Evolutionary conservation across 352 stramenopile species (phyloP).

Genomic region (Stramenopiles sp.): DNA sequence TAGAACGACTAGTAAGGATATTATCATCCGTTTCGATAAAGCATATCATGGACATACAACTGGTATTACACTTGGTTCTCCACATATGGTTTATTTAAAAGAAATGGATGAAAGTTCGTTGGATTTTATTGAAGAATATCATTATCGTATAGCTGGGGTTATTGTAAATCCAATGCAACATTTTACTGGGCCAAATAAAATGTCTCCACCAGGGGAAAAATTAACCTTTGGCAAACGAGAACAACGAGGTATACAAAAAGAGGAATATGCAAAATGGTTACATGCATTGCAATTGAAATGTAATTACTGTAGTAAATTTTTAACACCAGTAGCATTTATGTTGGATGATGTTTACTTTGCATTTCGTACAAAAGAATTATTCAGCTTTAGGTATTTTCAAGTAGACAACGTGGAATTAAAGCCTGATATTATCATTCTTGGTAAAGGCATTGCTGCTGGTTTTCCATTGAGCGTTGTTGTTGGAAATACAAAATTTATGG

Average conservation of each 20-base stretch:
- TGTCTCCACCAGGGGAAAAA: background rate
- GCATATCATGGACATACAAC: background rate
- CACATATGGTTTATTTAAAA: background rate
- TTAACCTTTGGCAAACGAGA: background rate
- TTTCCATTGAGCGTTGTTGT: background rate
- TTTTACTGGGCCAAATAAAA: background rate
- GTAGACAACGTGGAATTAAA: background rate
- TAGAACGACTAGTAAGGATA: background rate
- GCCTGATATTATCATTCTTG: background rate
- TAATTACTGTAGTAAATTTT: background rate
- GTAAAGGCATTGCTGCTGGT: background rate
- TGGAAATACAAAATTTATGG: background rate
- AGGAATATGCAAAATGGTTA: background rate
- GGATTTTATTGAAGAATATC: background rate
- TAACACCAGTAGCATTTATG: background rate
- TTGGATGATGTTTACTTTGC: background rate
- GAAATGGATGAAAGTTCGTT: background rate
- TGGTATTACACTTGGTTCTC: background rate
- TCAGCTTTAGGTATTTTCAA: background rate
- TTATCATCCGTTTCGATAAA: background rate
- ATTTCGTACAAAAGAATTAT: background rate
- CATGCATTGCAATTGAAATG: background rate
- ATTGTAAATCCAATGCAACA: background rate
- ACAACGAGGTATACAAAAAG: background rate
- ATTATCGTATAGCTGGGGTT: background rate